Conservation (phyloP, 2,329 filamentous ascomycete genomes). For the Thelonectria discophora region DNA sequence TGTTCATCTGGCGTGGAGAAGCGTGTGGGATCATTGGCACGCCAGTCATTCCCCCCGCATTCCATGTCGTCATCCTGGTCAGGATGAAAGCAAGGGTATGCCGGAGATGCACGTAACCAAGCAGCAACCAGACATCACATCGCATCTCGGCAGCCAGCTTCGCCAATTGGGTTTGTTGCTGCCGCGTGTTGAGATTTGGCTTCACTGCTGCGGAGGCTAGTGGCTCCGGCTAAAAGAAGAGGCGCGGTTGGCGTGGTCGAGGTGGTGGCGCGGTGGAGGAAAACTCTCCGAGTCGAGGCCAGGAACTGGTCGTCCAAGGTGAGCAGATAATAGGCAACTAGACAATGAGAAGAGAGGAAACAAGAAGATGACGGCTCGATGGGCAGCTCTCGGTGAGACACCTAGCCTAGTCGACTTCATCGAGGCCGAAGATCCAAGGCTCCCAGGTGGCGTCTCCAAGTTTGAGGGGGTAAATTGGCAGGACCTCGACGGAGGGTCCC, state of each 20-base stretch:
- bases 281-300: not conserved
- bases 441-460: conserved; percentile 11
- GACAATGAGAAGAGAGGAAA: conserved; percentile 3
- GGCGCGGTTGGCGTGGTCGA: not conserved
- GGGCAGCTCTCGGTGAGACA: conserved; percentile 16
- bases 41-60: conserved; percentile 45
- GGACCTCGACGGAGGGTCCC: not conserved
- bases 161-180: conserved; percentile 10
- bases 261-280: not conserved
- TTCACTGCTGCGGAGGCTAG: not conserved
- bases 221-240: conserved; percentile 5
- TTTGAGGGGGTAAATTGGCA: conserved; percentile 10
- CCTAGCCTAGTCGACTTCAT: not conserved
- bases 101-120: conserved; percentile 37
- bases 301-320: not conserved
- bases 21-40: conserved; percentile 26
- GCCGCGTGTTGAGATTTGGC: not conserved
- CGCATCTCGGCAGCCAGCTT: conserved; percentile 20
- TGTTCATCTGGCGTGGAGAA: conserved; percentile 10
- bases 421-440: conserved; percentile 5
- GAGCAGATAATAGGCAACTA: not conserved
- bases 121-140: conserved; percentile 37
- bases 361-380: no score
- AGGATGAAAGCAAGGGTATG: conserved; percentile 31
- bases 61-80: conserved; percentile 47